Evolutionary conservation across 495 filamentous ascomycete species (phyloP), one percentile per base, ranked within the genome.

Genomic region (Penicillium flavigenum): DNA sequence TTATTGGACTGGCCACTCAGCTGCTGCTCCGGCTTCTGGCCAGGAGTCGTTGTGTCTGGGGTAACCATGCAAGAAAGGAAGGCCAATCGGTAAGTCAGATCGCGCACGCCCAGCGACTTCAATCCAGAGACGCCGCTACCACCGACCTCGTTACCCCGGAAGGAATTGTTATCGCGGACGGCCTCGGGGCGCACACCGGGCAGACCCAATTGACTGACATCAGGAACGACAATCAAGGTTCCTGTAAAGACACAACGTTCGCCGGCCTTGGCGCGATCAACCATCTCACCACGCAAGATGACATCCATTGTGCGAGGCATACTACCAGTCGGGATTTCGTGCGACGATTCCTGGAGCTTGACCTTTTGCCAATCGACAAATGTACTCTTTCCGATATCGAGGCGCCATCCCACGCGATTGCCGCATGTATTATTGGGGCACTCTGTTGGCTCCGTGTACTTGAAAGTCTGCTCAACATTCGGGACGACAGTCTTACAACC

Each of bases 331-430:
- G 94, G 94, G 47, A 99, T 99, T 71, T 99, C 94, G 17, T 92
- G 92, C 51, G 90, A 94, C 70, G 96, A 98, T 74, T 99, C 94
- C 72, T 99, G 94, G 31, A 98, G 88, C 50, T 95, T 86, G 22
- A 98, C 89, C 69, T 98, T 98, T 62, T 99, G 94, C 94, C 94
- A 99, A 73, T 99, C 94, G 20, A 98, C 88, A 65, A 99, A 99
- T 3, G 92, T 96, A 68, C 92, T 96, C 71, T 96, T 94, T 44
- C 91, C 83, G 67, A 99, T 98, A 63, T 99, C 93, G 5, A 99
- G 77, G 24, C 91, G 85, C 94, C 94, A 99, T 19, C 88, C 91
- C 47, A 81, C 74, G 26, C 93, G 86, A 76, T 99, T 99, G 54
- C 84, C 84, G 67, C 94, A 99, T n/a, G 81, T 86, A n/a, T 79